These are phyloP conservation scores for Adansonia madagascariensis DNA, from an alignment of 441 rosid genomes.

Conservation along the genomic window DNA sequence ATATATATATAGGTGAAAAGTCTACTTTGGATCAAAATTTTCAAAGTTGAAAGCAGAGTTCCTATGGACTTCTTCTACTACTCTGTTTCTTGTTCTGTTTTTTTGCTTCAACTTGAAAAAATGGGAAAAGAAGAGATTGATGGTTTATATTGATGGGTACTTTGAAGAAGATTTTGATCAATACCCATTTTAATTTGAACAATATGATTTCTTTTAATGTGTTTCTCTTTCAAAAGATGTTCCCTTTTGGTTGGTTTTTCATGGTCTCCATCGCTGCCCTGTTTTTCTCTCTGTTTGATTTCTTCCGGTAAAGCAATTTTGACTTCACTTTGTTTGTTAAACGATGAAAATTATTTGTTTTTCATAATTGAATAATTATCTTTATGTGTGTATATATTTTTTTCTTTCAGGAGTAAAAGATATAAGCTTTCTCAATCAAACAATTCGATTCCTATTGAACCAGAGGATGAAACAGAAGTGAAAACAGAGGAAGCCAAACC, in stretches of 20 bases:
- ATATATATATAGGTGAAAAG: conserved; percentile 54
- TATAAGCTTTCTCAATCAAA: conserved; percentile 29
- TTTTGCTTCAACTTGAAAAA: conserved; percentile 49
- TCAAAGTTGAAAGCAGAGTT: conserved; percentile 50
- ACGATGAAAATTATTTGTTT: background rate
- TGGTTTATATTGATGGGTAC: conserved; percentile 45
- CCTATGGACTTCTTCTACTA: conserved; percentile 24
- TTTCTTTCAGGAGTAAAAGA: conserved; percentile 33
- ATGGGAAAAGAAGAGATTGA: conserved; percentile 26
- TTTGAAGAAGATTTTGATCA: conserved; percentile 23
- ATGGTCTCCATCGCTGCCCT: conserved; percentile 50
- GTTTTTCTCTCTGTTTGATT: conserved; percentile 43
- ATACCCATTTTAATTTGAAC: conserved; percentile 30
- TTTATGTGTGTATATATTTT: background rate
- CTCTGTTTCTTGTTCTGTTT: conserved; percentile 32
- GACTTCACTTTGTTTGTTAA: background rate
- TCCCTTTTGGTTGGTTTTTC: conserved; percentile 38
- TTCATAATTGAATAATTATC: background rate
- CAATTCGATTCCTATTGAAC: background rate
- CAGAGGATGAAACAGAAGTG: conserved; percentile 23
- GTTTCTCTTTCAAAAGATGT: conserved; percentile 39
- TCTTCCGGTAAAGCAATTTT: conserved; percentile 47
- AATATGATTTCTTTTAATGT: conserved; percentile 44
- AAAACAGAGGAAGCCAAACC: conserved; percentile 35
- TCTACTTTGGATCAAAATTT: conserved; percentile 44